Evolutionary conservation across 1,139 yeast species (phyloP).

Genomic region (Hemisphaericaspora subhashii): DNA sequence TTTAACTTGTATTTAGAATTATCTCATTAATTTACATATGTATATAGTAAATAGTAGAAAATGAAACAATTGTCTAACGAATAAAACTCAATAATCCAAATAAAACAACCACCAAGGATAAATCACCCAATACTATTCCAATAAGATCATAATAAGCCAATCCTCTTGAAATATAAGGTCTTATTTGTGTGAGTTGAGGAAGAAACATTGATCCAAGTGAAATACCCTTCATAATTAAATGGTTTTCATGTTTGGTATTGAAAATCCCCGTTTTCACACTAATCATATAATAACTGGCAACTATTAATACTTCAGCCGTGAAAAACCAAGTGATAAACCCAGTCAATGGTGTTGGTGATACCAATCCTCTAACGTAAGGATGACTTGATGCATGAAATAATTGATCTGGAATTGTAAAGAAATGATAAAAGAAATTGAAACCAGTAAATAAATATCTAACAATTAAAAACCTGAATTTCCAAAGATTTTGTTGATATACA

Average conservation of each 20-base stretch:
- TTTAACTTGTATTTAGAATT: neutral
- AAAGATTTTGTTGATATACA: conserved; percentile 32
- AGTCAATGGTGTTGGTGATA: conserved; percentile 15
- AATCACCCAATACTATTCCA: conserved; percentile 39
- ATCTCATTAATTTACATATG: conserved; percentile 7
- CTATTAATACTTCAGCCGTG: conserved; percentile 34
- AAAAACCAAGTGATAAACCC: conserved; percentile 32
- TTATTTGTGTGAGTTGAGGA: conserved; percentile 33
- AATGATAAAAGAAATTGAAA: conserved; percentile 39
- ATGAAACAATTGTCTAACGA: neutral
- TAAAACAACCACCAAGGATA: conserved; percentile 38
- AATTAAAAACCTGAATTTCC: conserved; percentile 34
- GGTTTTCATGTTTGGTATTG: conserved; percentile 26
- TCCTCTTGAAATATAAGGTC: conserved; percentile 29
- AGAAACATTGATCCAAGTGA: conserved; percentile 37
- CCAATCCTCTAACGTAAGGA: conserved; percentile 26
- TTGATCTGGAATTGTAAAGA: conserved; percentile 14
- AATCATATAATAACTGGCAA: conserved; percentile 35
- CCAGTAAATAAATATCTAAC: conserved; percentile 28
- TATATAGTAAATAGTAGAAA: no score
- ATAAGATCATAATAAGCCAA: conserved; percentile 41
- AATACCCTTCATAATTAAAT: conserved; percentile 29
- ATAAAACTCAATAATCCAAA: conserved; percentile 38
- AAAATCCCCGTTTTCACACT: conserved; percentile 27
- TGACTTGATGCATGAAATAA: conserved; percentile 34